Evolutionary conservation across 1,284 basidiomycete genomes (phyloP), one percentile per base, ranked within the genome.

Genomic region (Cutaneotrichosporon daszewskae): DNA sequence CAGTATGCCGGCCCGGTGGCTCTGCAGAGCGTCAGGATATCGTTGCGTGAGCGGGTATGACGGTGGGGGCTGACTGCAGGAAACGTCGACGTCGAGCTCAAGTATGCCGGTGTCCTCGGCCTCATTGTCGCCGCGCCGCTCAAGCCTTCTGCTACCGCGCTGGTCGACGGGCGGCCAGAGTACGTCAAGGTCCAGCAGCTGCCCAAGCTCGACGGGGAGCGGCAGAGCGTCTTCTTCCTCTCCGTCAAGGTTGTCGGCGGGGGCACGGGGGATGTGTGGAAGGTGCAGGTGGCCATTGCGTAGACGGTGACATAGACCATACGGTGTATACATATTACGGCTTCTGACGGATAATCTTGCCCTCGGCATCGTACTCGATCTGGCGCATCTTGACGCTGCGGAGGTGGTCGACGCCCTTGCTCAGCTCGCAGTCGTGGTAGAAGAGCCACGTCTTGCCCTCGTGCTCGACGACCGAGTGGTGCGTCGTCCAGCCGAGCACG

Each of bases 371-470:
- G 37, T 60, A 65, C 20, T 48, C 23, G 24, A 65, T 49, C 50
- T 65, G 59, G 31, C 51, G 45, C 1, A 47, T 50, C 48, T 63
- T 63, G 16, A 53, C 58, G 20, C 55, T 58, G 6, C 62, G 40
- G 20, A 65, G 50, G 46, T 65, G 60, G 40, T 55, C 51, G 11
- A 60, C 58, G 14, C 59, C 59, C 35, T 58, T 58, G 37, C 58
- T 60, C 24, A 63, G 36, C 32, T 55, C 50, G 50, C 59, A 60
- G 50, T 65, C 61, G 45, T 63, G 61, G 51, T 63, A 62, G 57
- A 65, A 65, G 41, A 65, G 49, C 41, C 50, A 65, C 45, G 48
- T 51, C 44, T 55, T 62, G 26, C 51, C 57, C 25, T 62, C 47
- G 37, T 59, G 53, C 48, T 62, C 54, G 26, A 57, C 55, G 25